Conservation (phyloP, 2,329 filamentous ascomycete species). For the Botryosphaeria dothidea region DNA sequence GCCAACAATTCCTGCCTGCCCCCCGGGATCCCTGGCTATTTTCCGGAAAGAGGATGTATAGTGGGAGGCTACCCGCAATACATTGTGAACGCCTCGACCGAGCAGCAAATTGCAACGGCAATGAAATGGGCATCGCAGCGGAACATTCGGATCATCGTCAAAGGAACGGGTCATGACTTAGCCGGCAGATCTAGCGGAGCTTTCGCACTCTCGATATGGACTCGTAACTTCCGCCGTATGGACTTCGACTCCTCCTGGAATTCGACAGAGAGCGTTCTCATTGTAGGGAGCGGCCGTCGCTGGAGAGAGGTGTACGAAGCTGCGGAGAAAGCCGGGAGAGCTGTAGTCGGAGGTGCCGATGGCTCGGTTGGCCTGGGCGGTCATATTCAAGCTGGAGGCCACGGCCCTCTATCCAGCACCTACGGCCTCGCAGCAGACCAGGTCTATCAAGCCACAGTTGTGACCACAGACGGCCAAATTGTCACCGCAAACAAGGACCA, state of each 20-base stretch:
- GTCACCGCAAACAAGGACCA: constrained; percentile 35
- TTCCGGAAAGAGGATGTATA: constrained; percentile 27
- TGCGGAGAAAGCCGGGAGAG: constrained; percentile 5
- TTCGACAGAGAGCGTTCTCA: constrained; percentile 27
- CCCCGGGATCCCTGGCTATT: constrained; percentile 26
- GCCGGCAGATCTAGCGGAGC: constrained; percentile 30
- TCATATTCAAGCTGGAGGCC: constrained; percentile 34
- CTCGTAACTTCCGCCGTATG: constrained; percentile 37
- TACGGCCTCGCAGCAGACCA: constrained; percentile 38
- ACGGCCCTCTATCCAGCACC: constrained; percentile 20
- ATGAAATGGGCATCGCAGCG: constrained; percentile 32
- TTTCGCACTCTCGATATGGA: constrained; percentile 37
- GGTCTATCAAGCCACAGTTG: constrained; percentile 35
- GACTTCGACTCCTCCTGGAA: constrained; percentile 33
- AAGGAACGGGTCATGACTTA: constrained; percentile 35
- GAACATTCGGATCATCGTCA: constrained; percentile 36
- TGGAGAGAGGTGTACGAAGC: constrained; percentile 24
- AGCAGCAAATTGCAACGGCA: constrained; percentile 23
- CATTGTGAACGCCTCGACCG: background rate
- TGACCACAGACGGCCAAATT: constrained; percentile 36
- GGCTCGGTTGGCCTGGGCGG: constrained; percentile 36
- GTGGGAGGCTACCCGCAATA: background rate
- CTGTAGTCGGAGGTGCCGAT: constrained; percentile 32
- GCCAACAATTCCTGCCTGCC: constrained; percentile 33
- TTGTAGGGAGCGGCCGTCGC: constrained; percentile 31